Evolutionary conservation across 2,329 filamentous ascomycete genomes (phyloP).

Genomic region (Epichloe sibirici): DNA sequence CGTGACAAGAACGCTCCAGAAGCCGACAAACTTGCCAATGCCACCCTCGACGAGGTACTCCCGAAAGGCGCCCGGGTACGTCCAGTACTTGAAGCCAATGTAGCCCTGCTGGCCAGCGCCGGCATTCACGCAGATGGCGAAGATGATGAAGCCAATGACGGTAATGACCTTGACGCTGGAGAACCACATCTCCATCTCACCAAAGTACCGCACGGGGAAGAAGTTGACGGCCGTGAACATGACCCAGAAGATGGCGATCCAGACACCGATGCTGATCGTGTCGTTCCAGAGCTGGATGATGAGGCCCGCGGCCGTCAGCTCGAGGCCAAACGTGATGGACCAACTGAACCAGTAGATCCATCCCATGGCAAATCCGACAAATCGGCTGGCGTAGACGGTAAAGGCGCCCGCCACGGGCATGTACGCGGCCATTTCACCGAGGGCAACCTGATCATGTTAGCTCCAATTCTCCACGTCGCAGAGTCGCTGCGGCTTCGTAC

Average conservation of each 20-base stretch:
- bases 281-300: constrained; percentile 66
- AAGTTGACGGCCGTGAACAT: constrained; percentile 58
- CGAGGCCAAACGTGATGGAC: constrained; percentile 60
- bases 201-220: constrained; percentile 59
- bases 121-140: constrained; percentile 62
- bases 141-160: constrained; percentile 63
- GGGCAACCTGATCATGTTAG: constrained; percentile 17
- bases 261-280: constrained; percentile 53
- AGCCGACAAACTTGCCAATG: constrained; percentile 52
- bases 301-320: constrained; percentile 59
- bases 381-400: constrained; percentile 62
- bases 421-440: constrained; percentile 65
- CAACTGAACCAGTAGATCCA: constrained; percentile 79
- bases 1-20: constrained; percentile 56
- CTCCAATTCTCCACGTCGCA: no score
- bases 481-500: constrained; percentile 14
- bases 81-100: constrained; percentile 63
- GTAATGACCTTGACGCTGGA: constrained; percentile 66
- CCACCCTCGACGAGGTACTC: constrained; percentile 42
- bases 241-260: constrained; percentile 62
- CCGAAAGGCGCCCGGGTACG: constrained; percentile 53
- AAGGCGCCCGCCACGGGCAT: constrained; percentile 69
- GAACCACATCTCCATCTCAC: constrained; percentile 70
- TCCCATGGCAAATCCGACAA: constrained; percentile 67
- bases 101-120: constrained; percentile 58